Percentiles rank a stretch among this genome's conserved stretches.
phyloP scores from a whole-genome alignment of 129 eudicot genomes.

The Ambrosia trifida region DNA sequence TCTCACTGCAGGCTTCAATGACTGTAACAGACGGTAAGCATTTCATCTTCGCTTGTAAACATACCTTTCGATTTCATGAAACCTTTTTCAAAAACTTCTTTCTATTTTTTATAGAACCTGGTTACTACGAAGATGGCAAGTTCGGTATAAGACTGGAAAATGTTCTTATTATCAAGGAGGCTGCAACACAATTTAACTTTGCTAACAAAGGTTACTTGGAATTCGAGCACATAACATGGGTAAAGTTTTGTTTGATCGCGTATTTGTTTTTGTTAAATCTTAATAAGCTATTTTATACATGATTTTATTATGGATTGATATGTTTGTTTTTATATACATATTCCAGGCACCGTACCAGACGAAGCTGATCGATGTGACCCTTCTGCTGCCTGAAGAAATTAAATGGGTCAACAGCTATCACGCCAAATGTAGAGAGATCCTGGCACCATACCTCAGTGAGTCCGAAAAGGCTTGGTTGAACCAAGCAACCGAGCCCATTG shows the following conservation, averaged over 20 bases:
- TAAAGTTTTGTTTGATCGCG: conserved; percentile 31
- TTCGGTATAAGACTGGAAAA: conserved; percentile 94
- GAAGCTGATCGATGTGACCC: conserved; percentile 72
- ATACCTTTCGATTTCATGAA: neutral
- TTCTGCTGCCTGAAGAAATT: conserved; percentile 72
- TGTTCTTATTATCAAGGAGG: conserved; percentile 86
- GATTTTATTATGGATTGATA: neutral
- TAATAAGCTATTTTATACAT: neutral
- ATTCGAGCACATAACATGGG: conserved; percentile 98
- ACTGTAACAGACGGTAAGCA: conserved; percentile 84
- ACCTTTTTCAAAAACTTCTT: neutral
- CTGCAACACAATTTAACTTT: conserved; percentile 77
- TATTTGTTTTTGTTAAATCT: neutral
- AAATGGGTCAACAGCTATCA: conserved; percentile 87
- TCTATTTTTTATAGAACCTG: conserved; percentile 62
- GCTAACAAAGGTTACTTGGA: conserved; percentile 80
- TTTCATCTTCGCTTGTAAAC: conserved; percentile 14
- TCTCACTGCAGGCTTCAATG: conserved; percentile 93
- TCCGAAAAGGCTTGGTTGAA: conserved; percentile 77
- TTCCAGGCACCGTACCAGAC: conserved; percentile 87
- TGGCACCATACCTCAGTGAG: conserved; percentile 64
- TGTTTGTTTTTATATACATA: neutral
- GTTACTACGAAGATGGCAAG: conserved; percentile 95
- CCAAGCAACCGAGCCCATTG: conserved; percentile 79
- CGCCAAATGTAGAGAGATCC: conserved; percentile 60